Base-by-base conservation (phyloP, 371 early-diverging fungal genomes). In the Lichtheimia ornata region DNA sequence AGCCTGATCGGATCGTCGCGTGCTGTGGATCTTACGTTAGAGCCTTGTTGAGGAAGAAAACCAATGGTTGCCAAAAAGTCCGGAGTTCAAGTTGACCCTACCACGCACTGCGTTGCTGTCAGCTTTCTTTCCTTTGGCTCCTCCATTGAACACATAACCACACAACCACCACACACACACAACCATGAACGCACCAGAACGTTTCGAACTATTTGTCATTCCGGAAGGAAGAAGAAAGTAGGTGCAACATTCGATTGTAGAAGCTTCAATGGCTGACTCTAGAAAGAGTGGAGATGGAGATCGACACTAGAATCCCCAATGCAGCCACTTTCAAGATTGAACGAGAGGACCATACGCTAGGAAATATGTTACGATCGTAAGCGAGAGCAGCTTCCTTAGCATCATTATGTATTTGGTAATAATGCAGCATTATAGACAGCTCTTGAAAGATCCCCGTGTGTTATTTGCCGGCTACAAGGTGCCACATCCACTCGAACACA, bases 301-400 rank as follows among this genome's bases (percentile, higher is more conserved):
- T 88, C 57, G 97, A 98, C 72, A 88, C 93, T 40, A 94, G 94
- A 71, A 91, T 97, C 71, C 93, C 95, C 17, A 98, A 98, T 74
- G 95, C 96, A 35, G 92, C 95, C 7, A 94, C 93, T 11, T 93
- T 97, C 79, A 88, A 84, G 54, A 89, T 99, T 55, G 87, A 94
- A 61, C 90, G 92, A 73, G 99, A 99, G 79, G 98, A 98, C 80
- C 99, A 99, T 73, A 98, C 99, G 5, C 73, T 98, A 6, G 99
- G 91, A 53, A 98, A 97, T 71, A 84, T 95, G 67, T 77, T 99
- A 30, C 80, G 94, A 77, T 86, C 87, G 94, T 94, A 89, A 80
- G 82, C 62, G 27, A 20, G 0, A 35, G 0, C 11, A 11, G 35
- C 35, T 35, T 35, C 9, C 9, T 35, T 35, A 7, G 0, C 4